Evolutionary conservation across 352 stramenopile genomes (phyloP), one percentile per base, ranked within the genome.

Genomic region (Globisporangium recalcitrans): DNA sequence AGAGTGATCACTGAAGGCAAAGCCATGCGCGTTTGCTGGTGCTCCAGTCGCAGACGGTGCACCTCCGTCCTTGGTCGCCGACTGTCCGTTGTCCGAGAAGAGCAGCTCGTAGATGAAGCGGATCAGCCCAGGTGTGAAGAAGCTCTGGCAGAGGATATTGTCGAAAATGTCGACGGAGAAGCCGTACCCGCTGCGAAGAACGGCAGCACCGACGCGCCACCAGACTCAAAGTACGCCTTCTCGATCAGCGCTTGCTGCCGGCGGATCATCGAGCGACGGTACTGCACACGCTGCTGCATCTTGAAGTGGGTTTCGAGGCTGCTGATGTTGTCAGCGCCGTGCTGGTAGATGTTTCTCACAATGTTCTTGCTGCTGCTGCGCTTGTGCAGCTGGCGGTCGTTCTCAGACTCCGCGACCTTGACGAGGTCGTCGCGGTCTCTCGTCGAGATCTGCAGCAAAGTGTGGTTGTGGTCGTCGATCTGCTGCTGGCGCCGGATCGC

Each of bases 121-220:
- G 10, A 87, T 74, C 24, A 90, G 57, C 24, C 74, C 75, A 13
- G 80, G 76, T 0, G 76, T 90, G 65, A 86, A 90, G 64, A 77
- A 88, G 58, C 78, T 88, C 47, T 88, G 78, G 32, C 80, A 90
- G 22, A 90, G 57, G 71, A 90, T 81, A 42, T 82, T 90, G 73
- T 90, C 78, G 44, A 90, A 90, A 29, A 88, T 73, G 52, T 88
- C 80, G 49, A 79, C 76, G 21, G 73, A 70, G 52, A 90, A 84
- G 1, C 74, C 78, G 22, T 84, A 87, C 11, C 80, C 13, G 80
- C 80, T 0, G 80, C 80, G 55, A 87, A 87, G 61, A 90, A 90
- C 8, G 80, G 75, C 9, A 90, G 56, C 27, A 82, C 54, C 8
- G 76, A 65, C 7, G 76, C 67, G 38, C 68, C 69, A 19, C 68